A percentile compares a stretch with the other conserved stretches of the same genome.
Conservation (phyloP, 2,329 filamentous ascomycete species). For the Trichoderma polysporum region DNA sequence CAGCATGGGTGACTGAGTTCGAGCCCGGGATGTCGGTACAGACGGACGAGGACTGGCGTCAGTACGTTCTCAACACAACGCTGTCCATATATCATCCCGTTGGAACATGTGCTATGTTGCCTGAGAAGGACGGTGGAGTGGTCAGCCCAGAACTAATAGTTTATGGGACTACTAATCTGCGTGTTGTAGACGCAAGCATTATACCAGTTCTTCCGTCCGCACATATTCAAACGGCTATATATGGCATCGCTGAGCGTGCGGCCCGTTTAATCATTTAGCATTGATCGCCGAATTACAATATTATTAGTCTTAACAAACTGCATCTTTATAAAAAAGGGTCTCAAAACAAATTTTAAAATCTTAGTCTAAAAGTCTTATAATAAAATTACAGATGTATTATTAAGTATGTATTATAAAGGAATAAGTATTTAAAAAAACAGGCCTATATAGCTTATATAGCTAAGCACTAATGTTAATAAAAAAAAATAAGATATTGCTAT, state of each 20-base stretch:
- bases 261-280: background rate
- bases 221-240: slow-evolving; percentile 5
- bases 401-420: too few species aligned
- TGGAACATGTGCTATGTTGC: slow-evolving; percentile 39
- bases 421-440: too few species aligned
- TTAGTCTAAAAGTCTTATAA: too few species aligned
- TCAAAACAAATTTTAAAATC: too few species aligned
- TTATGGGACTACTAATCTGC: slow-evolving; percentile 24
- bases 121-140: slow-evolving; percentile 39
- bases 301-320: background rate
- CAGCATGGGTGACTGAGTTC: background rate
- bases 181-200: slow-evolving; percentile 39
- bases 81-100: slow-evolving; percentile 9
- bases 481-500: too few species aligned
- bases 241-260: slow-evolving; percentile 18
- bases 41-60: background rate
- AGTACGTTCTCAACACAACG: background rate
- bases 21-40: background rate
- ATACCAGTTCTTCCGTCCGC: slow-evolving; percentile 20
- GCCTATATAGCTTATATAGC: too few species aligned
- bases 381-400: too few species aligned
- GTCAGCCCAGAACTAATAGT: slow-evolving; percentile 26
- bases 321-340: background rate
- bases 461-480: too few species aligned
- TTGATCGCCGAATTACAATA: background rate